Evolutionary conservation across 768 basidiomycete genomes (phyloP).

Genomic region (Amanita muscaria): DNA sequence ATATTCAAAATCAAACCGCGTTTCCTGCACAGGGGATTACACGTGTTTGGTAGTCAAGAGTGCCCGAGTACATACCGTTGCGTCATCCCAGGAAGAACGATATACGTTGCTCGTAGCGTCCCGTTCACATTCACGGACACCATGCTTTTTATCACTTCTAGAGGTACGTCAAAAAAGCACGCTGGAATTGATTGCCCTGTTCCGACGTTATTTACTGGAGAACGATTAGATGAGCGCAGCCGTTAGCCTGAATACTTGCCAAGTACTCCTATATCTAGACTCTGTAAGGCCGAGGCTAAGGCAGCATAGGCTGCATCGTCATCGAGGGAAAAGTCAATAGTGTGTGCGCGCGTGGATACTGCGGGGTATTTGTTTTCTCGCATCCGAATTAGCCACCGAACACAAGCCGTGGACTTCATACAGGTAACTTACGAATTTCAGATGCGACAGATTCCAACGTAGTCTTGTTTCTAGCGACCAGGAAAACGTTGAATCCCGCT

Average conservation of each 20-base stretch:
- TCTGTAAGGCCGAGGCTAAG: constrained; percentile 36
- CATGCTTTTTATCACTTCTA: constrained; percentile 73
- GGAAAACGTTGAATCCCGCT: constrained; percentile 80
- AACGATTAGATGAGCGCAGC: background rate
- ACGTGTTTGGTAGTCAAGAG: background rate
- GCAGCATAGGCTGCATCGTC: constrained; percentile 45
- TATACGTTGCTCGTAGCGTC: constrained; percentile 70
- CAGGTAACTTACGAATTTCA: constrained; percentile 73
- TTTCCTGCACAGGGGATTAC: constrained; percentile 37
- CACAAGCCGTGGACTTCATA: too few relatives aligned
- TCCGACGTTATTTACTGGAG: constrained; percentile 90
- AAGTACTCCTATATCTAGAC: constrained; percentile 68
- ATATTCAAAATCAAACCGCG: constrained; percentile 84
- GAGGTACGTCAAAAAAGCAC: constrained; percentile 69
- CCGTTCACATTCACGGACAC: constrained; percentile 79
- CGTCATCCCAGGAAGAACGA: constrained; percentile 79
- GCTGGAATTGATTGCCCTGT: constrained; percentile 81
- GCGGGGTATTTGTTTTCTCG: constrained; percentile 33
- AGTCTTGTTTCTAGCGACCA: constrained; percentile 67
- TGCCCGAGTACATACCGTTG: constrained; percentile 34
- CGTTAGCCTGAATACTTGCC: constrained; percentile 33
- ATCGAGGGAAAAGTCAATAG: constrained; percentile 67
- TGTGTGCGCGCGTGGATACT: constrained; percentile 53
- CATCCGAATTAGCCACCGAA: too few relatives aligned
- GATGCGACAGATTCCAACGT: constrained; percentile 54